Base-by-base conservation (phyloP, 1,139 yeast genomes). In the Candida anutae region DNA sequence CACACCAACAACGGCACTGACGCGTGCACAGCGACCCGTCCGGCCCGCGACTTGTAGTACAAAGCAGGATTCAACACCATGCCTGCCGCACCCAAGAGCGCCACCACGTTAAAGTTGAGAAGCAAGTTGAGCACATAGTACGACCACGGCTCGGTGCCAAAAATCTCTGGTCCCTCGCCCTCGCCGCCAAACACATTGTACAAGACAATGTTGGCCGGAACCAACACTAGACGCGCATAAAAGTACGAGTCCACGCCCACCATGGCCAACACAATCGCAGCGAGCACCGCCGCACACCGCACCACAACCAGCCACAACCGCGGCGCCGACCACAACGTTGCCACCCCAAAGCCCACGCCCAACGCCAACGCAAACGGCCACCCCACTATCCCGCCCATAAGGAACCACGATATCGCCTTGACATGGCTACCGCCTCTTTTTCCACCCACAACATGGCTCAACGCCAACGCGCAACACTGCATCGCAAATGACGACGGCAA, bases 401-500 rank as follows among this genome's bases (percentile, higher is more conserved):
- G 58, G 27, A 71, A 62, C 59, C 69, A 69, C 2, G 69, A 45
- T 23, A 81, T 58, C 2, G 77, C 73, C 4, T 26, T 22, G 1
- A 50, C 40, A 2, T 50, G 31, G 8, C 42, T 37, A n/a, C 26
- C 22, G 4, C 41, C 29, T 12, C 37, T 24, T 28, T 45, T 21
- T 3, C 52, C 49, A 5, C 41, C 34, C 9, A 64, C 39, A 4
- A 71, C 52, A 25, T 53, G 46, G 3, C 73, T 56, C 12, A 71
- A 54, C 0, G 84, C 79, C 30, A 81, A 49, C 6, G 79, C 66
- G 19, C 69, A 60, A 32, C 78, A 62, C 39, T 74, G 71, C 83
- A 88, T 77, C 5, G 93, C 93, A 45, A 83, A 73, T 1, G 88
- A 64, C n/a, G 94, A 82, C 2, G 97, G 97, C 23, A 90, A 59